phyloP scores from a whole-genome alignment of 2,329 filamentous ascomycete species.

The Calonectria henricotiae region DNA sequence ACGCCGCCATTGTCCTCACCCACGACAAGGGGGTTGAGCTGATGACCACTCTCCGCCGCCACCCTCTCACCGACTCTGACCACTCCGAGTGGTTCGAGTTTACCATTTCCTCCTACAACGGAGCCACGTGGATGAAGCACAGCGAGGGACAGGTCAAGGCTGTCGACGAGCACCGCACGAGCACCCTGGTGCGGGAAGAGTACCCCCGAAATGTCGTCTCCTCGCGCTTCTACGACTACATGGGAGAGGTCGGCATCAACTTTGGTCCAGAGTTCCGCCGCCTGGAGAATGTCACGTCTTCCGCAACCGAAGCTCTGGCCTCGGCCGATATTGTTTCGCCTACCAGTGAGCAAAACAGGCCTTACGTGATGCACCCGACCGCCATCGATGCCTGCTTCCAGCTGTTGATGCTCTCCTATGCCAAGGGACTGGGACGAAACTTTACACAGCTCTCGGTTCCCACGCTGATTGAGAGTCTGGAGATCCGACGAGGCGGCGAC shows the following conservation, averaged over 20 bases:
- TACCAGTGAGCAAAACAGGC: conserved; percentile 44
- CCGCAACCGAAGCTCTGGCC: conserved; percentile 42
- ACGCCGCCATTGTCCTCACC: conserved; percentile 54
- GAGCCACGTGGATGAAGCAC: conserved; percentile 36
- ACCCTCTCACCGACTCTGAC: conserved; percentile 33
- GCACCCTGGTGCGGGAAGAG: background rate
- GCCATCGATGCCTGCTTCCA: conserved; percentile 33
- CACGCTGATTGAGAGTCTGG: conserved; percentile 47
- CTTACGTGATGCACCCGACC: conserved; percentile 59
- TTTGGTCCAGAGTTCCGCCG: conserved; percentile 56
- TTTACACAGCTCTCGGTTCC: conserved; percentile 49
- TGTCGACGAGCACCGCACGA: background rate
- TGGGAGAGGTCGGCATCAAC: conserved; percentile 53
- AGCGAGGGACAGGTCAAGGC: conserved; percentile 37
- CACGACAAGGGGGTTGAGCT: conserved; percentile 28
- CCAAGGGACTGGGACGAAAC: conserved; percentile 45
- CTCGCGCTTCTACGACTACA: conserved; percentile 50
- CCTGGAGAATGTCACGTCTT: conserved; percentile 43
- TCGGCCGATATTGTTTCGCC: conserved; percentile 39
- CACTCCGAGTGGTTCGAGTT: conserved; percentile 39
- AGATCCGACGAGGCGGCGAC: conserved; percentile 5
- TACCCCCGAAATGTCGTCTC: conserved; percentile 45
- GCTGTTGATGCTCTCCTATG: conserved; percentile 33
- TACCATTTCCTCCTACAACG: conserved; percentile 33
- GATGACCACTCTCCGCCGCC: conserved; percentile 27